Evolutionary conservation across 345 rosid genomes (phyloP).

Genomic region (Eucalyptus decipiens): DNA sequence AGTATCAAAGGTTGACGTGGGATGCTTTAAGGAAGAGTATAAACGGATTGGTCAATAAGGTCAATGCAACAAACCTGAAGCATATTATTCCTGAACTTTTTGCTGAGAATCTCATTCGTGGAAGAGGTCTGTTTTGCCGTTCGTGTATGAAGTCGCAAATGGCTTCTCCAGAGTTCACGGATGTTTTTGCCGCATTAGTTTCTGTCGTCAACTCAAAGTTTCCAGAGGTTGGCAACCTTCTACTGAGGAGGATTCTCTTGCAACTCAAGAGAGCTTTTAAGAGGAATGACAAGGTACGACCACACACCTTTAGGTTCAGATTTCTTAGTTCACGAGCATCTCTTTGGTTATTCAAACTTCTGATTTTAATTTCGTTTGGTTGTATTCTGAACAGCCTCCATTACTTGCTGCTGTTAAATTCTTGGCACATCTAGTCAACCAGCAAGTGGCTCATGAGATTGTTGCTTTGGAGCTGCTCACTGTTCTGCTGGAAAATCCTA

Average conservation of each 20-base stretch:
- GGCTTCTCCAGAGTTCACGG: slow-evolving; percentile 92
- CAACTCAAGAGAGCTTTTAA: slow-evolving; percentile 92
- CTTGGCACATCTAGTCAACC: background rate
- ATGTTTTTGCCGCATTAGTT: slow-evolving; percentile 76
- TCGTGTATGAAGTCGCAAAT: slow-evolving; percentile 93
- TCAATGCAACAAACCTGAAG: slow-evolving; percentile 71
- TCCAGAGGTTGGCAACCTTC: slow-evolving; percentile 81
- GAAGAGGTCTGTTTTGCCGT: slow-evolving; percentile 84
- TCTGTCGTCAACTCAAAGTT: slow-evolving; percentile 81
- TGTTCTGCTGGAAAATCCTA: slow-evolving; percentile 63
- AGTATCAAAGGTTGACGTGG: slow-evolving; percentile 82
- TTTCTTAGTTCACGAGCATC: background rate
- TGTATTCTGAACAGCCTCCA: slow-evolving; percentile 49
- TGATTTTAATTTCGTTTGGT: background rate
- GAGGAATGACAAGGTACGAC: slow-evolving; percentile 77
- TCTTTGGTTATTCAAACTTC: background rate
- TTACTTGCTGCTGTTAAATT: slow-evolving; percentile 48
- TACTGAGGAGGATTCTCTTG: slow-evolving; percentile 20
- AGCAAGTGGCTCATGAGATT: background rate
- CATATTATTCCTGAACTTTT: slow-evolving; percentile 77
- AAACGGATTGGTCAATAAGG: slow-evolving; percentile 83
- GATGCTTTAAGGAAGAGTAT: slow-evolving; percentile 95
- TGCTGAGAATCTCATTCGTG: slow-evolving; percentile 78
- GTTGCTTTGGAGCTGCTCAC: slow-evolving; percentile 46
- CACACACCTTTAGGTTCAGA: background rate